Evolutionary conservation across 2,329 filamentous ascomycete species (phyloP).

Genomic region (Claviceps arundinis): DNA sequence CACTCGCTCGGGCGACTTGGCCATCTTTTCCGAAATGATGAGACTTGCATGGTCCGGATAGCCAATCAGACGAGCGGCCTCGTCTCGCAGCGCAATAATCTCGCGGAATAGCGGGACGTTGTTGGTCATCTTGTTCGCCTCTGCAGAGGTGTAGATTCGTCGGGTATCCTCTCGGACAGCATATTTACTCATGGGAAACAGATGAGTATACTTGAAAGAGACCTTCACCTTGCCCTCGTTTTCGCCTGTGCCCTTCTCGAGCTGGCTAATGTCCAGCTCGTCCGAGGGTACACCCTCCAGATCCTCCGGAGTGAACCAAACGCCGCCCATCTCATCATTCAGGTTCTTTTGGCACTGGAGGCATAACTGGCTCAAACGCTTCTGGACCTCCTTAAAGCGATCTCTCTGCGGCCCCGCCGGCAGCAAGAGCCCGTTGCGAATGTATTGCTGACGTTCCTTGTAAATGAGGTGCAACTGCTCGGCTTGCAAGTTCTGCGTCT

Average conservation of each 20-base stretch:
- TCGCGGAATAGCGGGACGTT: constrained; percentile 66
- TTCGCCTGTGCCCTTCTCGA: constrained; percentile 60
- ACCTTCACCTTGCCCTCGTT: constrained; percentile 64
- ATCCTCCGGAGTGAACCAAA: constrained; percentile 65
- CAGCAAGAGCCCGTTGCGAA: constrained; percentile 61
- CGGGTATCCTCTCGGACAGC: constrained; percentile 57
- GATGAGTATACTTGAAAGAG: constrained; percentile 73
- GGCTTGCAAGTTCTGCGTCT: constrained; percentile 44
- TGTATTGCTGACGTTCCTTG: constrained; percentile 65
- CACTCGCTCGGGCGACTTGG: constrained; percentile 60
- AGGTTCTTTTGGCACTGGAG: constrained; percentile 70
- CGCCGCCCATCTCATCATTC: constrained; percentile 68
- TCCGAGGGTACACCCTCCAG: constrained; percentile 64
- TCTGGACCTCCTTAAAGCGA: constrained; percentile 78
- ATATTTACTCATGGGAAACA: constrained; percentile 68
- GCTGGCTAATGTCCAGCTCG: constrained; percentile 44
- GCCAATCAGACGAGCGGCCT: constrained; percentile 62
- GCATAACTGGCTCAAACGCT: constrained; percentile 58
- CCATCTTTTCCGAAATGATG: constrained; percentile 74
- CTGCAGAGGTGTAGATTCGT: constrained; percentile 26
- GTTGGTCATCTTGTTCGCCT: constrained; percentile 38
- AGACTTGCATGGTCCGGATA: constrained; percentile 67
- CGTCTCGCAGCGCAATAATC: constrained; percentile 60
- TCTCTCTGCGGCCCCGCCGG: constrained; percentile 58
- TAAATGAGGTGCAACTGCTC: constrained; percentile 63